Base-by-base conservation (phyloP, 2,329 filamentous ascomycete genomes). In the Arthroderma uncinatum region DNA sequence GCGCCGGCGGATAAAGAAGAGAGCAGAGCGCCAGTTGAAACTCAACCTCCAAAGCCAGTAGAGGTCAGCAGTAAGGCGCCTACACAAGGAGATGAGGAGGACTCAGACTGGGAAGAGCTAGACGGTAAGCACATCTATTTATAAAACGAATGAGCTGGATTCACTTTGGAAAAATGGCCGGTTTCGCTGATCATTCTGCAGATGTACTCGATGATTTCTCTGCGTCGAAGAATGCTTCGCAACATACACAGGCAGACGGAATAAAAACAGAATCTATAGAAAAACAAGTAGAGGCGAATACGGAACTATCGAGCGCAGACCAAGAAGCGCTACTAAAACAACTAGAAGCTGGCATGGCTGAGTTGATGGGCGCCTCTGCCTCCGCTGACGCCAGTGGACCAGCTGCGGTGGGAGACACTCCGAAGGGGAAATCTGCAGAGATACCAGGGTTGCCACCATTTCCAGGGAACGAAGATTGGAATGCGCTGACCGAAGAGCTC, bases 201-300 rank as follows among this genome's bases (percentile, higher is more conserved):
- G 92, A 97, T 65, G 86, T 97, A 72, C 84, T 98, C 25, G 89
- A 96, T 68, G 87, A 96, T 62, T 98, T 98, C 73, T 84, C 85
- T 42, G 74, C 85, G 23, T n/a, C 36, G 14, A 55, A 55, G 23
- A 47, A 30, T 2, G n/a, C 53, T 10, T 44, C 53, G 1, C 53
- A 44, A 42, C 10, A 14, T 16, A 12, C 37, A 30, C 21, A 55
- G 9, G 9, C 50, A 36, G 39, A 40, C 7, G 33, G 23, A 12
- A n/a, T 30, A 57, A 28, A 30, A 12, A 28, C 52, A 47, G 50
- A 42, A 5, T 14, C 16, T 23, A 12, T 12, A 48, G 12, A 48
- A 39, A 19, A 34, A 10, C 42, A 53, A 47, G 25, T 6, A 21
- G 16, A 28, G n/a, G 14, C 40, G 25, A 59, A 56, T 33, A 1